These are phyloP conservation scores for Fraxinus nigra DNA, from an alignment of 305 asterid genomes.

Conservation along the genomic window DNA sequence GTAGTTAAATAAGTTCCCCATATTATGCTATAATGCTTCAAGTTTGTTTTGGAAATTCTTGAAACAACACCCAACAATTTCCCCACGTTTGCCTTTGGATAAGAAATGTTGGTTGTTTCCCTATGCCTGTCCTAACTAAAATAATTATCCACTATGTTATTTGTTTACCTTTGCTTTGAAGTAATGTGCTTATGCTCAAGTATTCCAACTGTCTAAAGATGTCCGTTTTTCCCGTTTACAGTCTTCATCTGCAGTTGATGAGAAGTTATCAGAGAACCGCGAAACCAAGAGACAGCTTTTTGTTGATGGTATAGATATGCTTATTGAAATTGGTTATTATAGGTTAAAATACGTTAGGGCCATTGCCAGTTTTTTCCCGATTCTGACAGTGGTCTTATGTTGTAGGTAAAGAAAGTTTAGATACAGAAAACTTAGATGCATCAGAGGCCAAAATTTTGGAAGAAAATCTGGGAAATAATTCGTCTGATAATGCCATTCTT, in stretches of 20 bases:
- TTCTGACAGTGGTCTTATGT: constrained; percentile 23
- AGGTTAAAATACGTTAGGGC: constrained; percentile 6
- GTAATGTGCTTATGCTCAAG: background rate
- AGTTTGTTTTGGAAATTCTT: constrained; percentile 3
- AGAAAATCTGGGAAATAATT: constrained; percentile 19
- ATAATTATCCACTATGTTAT: background rate
- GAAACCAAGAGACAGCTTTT: constrained; percentile 21
- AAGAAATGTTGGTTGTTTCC: background rate
- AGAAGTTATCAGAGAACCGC: constrained; percentile 23
- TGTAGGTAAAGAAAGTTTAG: constrained; percentile 37
- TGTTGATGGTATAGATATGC: constrained; percentile 29
- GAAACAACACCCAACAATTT: background rate
- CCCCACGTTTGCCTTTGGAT: background rate
- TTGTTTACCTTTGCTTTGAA: background rate
- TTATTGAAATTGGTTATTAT: background rate
- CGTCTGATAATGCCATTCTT: constrained; percentile 4
- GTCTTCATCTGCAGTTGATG: constrained; percentile 38
- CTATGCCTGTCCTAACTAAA: background rate
- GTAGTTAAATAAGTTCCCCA: background rate
- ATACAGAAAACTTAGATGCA: constrained; percentile 14
- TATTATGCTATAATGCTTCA: background rate
- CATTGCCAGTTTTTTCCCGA: background rate
- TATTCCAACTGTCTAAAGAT: constrained; percentile 21
- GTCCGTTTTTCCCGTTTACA: constrained; percentile 22
- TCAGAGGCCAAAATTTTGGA: constrained; percentile 25